Base-by-base conservation (phyloP, 1,284 basidiomycete species). In the Inonotus obliquus region DNA sequence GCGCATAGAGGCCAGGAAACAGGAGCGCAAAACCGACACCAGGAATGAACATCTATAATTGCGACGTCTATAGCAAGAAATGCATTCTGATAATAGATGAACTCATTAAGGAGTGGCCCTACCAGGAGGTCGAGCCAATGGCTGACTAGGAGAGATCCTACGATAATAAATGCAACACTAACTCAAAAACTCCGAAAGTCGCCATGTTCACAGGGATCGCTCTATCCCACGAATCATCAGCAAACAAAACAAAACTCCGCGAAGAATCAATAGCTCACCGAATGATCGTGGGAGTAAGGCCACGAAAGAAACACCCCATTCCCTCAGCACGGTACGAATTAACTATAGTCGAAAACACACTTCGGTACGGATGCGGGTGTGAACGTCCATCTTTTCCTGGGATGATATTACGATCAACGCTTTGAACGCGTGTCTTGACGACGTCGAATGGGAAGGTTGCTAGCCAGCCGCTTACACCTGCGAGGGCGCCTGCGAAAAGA, bases 381-480 rank as follows among this genome's bases (percentile, higher is more conserved):
- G 45, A 55, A n/a, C 53, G 45, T 9, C 41, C 17, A 21, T 44
- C 41, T 2, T 44, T 11, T n/a, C 19, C 41, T 5, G 17, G 7
- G 29, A 17, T 25, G 13, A 23, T 4, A 23, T 3, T 7, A 23
- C 51, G 25, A 54, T 70, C 53, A 60, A 65, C 51, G 32, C 82
- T 82, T 72, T 96, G 92, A 68, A 94, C 84, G 1, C 92, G 83
- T 5, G 93, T 94, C 75, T 95, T 95, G 66, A 94, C 79, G 4
- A 94, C 89, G 69, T 95, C 92, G 60, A 94, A 78, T 0, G 91
- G 90, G 73, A 95, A 94, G 0, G 91, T 94, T 1, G 77, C 79
- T 0, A 84, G 39, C 89, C 89, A 91, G 2, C 87, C 86, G 17
- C 78, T 79, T 23, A 87, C 76, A 2, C 92, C 92, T 0, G 92